phyloP scores from a whole-genome alignment of 2,329 filamentous ascomycete genomes.

The Pestalotiopsis sp. region DNA sequence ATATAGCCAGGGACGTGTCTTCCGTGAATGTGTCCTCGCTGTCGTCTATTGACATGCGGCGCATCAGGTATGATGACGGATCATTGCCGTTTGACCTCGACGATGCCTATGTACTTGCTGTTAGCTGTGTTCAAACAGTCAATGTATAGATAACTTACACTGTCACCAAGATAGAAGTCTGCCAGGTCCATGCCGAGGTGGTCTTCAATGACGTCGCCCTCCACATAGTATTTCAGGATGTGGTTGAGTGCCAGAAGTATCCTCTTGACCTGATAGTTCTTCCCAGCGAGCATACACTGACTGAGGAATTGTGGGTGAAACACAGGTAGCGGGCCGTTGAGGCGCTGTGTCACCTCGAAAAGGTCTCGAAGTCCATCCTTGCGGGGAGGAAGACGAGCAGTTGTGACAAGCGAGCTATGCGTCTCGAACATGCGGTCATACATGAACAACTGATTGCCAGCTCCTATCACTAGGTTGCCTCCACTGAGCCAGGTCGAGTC shows the following conservation, averaged over 20 bases:
- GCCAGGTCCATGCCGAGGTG: constrained; percentile 68
- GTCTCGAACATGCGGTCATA: constrained; percentile 75
- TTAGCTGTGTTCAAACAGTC: neutral
- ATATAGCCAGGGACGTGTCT: constrained; percentile 68
- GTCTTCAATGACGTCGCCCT: constrained; percentile 79
- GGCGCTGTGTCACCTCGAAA: constrained; percentile 77
- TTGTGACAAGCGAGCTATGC: constrained; percentile 59
- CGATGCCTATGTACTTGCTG: constrained; percentile 3
- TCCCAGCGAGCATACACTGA: constrained; percentile 83
- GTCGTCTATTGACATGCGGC: constrained; percentile 41
- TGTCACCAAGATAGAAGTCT: constrained; percentile 53
- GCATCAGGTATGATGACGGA: constrained; percentile 40
- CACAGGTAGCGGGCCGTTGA: constrained; percentile 85
- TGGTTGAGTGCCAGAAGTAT: constrained; percentile 74
- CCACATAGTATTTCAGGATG: constrained; percentile 78
- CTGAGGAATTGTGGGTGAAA: constrained; percentile 92
- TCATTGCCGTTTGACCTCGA: constrained; percentile 24
- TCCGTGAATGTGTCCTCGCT: constrained; percentile 71
- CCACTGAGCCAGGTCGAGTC: constrained; percentile 90
- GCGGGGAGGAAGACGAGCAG: constrained; percentile 47
- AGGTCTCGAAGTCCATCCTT: constrained; percentile 64
- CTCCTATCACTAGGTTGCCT: constrained; percentile 83
- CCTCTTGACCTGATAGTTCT: constrained; percentile 68
- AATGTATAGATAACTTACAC: constrained; percentile 28
- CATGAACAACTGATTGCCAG: constrained; percentile 89